phyloP scores from a whole-genome alignment of 805 yeast genomes.

The Groenewaldozyma tartarivorans region DNA sequence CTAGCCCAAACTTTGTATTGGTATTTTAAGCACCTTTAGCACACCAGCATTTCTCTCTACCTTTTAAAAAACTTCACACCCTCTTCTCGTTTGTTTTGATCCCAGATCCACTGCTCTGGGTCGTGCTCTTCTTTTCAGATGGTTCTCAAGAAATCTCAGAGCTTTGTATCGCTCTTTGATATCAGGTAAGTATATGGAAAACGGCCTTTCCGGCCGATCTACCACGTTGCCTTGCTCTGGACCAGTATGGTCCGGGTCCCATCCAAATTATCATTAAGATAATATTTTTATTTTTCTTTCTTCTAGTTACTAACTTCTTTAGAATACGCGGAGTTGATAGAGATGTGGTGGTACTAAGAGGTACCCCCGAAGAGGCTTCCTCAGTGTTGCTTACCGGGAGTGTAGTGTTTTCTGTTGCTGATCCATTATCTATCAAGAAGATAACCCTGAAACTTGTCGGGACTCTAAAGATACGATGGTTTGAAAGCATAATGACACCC shows the following conservation, averaged over 20 bases:
- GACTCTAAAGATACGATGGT: slow-evolving; percentile 56
- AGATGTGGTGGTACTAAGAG: slow-evolving; percentile 75
- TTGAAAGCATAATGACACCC: slow-evolving; percentile 40
- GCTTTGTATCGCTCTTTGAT: slow-evolving; percentile 35
- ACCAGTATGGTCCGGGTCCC: too few species aligned
- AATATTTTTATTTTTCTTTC: too few species aligned
- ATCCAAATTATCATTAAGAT: slow-evolving; percentile 1
- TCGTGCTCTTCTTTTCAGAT: slow-evolving; percentile 7
- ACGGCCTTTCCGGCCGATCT: too few species aligned
- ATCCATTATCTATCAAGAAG: slow-evolving; percentile 60
- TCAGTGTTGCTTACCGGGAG: slow-evolving; percentile 69
- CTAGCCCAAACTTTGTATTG: too few species aligned
- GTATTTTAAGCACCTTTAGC: too few species aligned
- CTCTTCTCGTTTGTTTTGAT: background rate
- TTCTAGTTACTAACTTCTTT: slow-evolving; percentile 9
- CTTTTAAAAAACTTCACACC: background rate
- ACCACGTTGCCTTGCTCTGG: too few species aligned
- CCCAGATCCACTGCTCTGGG: too few species aligned
- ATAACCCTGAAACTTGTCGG: slow-evolving; percentile 59
- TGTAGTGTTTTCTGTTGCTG: slow-evolving; percentile 64
- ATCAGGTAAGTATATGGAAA: slow-evolving; percentile 24
- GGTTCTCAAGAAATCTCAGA: slow-evolving; percentile 19
- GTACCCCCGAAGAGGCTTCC: slow-evolving; percentile 66
- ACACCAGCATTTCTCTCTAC: slow-evolving; percentile 1
- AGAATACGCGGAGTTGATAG: slow-evolving; percentile 59